phyloP scores from a whole-genome alignment of 371 early-diverging fungal genomes.

The Ordospora colligata region DNA sequence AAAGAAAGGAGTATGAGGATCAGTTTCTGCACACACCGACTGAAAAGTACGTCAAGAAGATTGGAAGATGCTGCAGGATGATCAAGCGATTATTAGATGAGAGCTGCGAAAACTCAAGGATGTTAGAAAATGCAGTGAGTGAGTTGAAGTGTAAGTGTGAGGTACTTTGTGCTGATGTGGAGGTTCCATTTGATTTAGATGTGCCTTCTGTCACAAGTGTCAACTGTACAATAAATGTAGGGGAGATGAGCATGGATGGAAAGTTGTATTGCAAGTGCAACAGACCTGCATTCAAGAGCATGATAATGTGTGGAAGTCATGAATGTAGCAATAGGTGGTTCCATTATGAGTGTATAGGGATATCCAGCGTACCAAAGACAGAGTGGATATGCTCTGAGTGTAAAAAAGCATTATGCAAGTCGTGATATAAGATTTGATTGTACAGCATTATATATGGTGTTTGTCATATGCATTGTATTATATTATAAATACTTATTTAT shows the following conservation, averaged over 20 bases:
- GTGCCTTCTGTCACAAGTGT: neutral
- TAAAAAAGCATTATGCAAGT: constrained; percentile 11
- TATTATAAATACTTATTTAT: neutral
- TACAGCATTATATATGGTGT: neutral
- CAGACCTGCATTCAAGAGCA: constrained; percentile 52
- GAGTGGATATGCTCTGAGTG: constrained; percentile 80
- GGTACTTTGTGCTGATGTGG: neutral
- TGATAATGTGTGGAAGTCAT: constrained; percentile 59
- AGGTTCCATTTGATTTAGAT: neutral
- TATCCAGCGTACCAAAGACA: constrained; percentile 71
- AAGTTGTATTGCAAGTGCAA: constrained; percentile 58
- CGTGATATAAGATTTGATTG: neutral
- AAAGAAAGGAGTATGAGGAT: constrained; percentile 1
- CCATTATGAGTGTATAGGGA: constrained; percentile 78
- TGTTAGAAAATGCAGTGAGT: neutral
- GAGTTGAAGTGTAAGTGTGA: neutral
- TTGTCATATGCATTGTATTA: neutral
- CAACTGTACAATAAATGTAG: constrained; percentile 19
- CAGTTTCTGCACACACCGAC: neutral
- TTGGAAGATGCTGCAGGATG: neutral
- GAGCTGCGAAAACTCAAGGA: neutral
- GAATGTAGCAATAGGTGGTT: constrained; percentile 81
- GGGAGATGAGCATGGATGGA: neutral
- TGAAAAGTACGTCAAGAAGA: constrained; percentile 1
- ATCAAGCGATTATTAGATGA: neutral